Evolutionary conservation across 305 asterid species (phyloP), one percentile per base, ranked within the genome.

Genomic region (Plantago coronopus): DNA sequence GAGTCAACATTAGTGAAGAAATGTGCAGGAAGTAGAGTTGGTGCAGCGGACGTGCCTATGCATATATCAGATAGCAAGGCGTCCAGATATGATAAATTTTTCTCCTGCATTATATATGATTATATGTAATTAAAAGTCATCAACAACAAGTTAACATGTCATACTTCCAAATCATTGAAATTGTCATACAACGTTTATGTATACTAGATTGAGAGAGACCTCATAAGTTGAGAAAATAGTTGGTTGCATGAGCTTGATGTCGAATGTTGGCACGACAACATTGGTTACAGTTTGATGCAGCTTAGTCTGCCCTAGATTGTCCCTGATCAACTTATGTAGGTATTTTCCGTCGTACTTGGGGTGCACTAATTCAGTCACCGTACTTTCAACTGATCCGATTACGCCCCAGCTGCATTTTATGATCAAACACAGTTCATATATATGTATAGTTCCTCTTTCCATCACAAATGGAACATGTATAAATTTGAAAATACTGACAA

Each of bases 21-120:
- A 65, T 78, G 78, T 17, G 88, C 81, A 31, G 91, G 91, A 10
- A 86, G 58, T 47, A 1, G 45, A 0, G 78, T 81, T 3, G 91
- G 91, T 18, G 88, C 91, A 7, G 95, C 87, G 0, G 91, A 72
- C 1, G 91, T 81, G 44, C 78, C 71, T 12, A 75, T 73, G 78
- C 85, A 64, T 74, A 81, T 79, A 49, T 83, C 91, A 2, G 87
- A 78, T 59, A 83, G 31, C 10, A 66, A 47, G 11, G 82, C 87
- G 55, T 83, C 72, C 78, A 73, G 46, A 10, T 69, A 48, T 8
- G 72, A 55, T 17, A 8, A 59, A 23, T 68, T 71, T 14, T 62
- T 65, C 14, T 73, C 47, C 95, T 86, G 77, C 72, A 72, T 17
- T 8, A 48, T 22, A 34, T 34, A 27, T 27, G 5, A 1, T 0